Base-by-base conservation (phyloP, 148 eudicot species). In the Silene latifolia region DNA sequence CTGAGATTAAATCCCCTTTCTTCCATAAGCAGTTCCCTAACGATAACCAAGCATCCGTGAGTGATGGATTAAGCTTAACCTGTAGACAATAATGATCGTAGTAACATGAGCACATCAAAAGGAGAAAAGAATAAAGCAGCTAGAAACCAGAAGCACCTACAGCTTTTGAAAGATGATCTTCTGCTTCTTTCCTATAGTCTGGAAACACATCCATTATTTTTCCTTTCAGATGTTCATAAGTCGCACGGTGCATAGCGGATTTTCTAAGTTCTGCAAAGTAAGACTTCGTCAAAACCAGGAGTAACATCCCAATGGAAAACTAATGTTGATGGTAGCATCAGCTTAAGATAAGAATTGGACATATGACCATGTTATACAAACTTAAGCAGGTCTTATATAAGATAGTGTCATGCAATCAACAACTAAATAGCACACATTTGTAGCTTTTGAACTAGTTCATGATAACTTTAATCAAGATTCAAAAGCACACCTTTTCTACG, bases 81-180 rank as follows among this genome's bases (percentile, higher is more conserved):
- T 93, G 82, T 70, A 73, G 39, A 69, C 23, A 71, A 19, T 24
- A 63, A 80, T 77, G 19, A 72, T 67, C 42, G 53, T 72, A 23
- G 71, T 69, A 47, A 63, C 59, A 48, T 48, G 27, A 76, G 18
- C 51, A 69, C 48, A 18, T 23, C 35, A 63, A 57, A 65, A 74
- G 63, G 48, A 74, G 29, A 65, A 69, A 18, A 29, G 46, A 47
- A 24, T n/a, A 24, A n/a, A 63, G 53, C 39, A 76, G 35, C 21
- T 29, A 64, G 44, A 42, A 63, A 68, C 7, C 47, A 64, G 71
- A 63, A 21, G 71, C 87, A 81, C 73, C 73, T 82, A 93, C 98
- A 73, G 98, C 97, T 88, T 93, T 93, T 44, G 98, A 91, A 78
- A 93, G 95, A 87, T 93, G 98, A 59, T 91, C 97, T 82, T 91